phyloP scores from a whole-genome alignment of 31 red algal species.

The Endocladia muricata region DNA sequence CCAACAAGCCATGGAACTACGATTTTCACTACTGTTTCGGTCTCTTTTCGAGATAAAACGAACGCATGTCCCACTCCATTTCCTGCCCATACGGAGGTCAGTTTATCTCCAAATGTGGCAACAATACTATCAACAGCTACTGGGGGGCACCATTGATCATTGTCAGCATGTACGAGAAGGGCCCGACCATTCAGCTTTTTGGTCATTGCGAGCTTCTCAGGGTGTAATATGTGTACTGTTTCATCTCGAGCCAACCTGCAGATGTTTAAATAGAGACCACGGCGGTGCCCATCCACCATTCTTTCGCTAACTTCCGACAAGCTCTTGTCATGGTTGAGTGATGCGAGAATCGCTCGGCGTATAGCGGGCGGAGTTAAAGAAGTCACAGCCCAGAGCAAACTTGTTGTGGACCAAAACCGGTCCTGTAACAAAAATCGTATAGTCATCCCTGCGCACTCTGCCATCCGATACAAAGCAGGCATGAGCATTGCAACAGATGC shows the following conservation, averaged over 20 bases:
- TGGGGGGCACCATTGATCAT: constrained; percentile 60
- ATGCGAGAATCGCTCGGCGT: constrained; percentile 9
- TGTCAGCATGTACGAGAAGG: constrained; percentile 32
- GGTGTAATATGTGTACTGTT: constrained; percentile 26
- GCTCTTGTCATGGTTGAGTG: constrained; percentile 13
- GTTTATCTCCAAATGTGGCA: constrained; percentile 21
- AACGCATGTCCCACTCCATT: constrained; percentile 52
- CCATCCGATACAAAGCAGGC: constrained; percentile 59
- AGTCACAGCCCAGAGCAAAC: background rate
- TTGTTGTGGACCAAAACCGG: constrained; percentile 3
- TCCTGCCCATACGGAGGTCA: constrained; percentile 19
- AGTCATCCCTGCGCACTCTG: constrained; percentile 13
- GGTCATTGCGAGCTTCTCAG: background rate
- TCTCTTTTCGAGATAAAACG: constrained; percentile 29
- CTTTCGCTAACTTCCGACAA: constrained; percentile 12
- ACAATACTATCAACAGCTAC: constrained; percentile 18
- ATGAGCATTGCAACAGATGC: constrained; percentile 55
- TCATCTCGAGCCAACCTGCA: constrained; percentile 58
- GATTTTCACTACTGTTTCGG: constrained; percentile 20
- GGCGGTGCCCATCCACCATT: constrained; percentile 33
- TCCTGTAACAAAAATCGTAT: constrained; percentile 15
- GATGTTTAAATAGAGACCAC: constrained; percentile 42
- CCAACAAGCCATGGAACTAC: constrained; percentile 41
- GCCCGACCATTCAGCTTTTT: constrained; percentile 10
- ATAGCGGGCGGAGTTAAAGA: constrained; percentile 40